Percentiles rank a stretch among this genome's conserved stretches.
Evolutionary conservation across 2,329 filamentous ascomycete species (phyloP).

Genomic region (Hypocreales sp.): DNA sequence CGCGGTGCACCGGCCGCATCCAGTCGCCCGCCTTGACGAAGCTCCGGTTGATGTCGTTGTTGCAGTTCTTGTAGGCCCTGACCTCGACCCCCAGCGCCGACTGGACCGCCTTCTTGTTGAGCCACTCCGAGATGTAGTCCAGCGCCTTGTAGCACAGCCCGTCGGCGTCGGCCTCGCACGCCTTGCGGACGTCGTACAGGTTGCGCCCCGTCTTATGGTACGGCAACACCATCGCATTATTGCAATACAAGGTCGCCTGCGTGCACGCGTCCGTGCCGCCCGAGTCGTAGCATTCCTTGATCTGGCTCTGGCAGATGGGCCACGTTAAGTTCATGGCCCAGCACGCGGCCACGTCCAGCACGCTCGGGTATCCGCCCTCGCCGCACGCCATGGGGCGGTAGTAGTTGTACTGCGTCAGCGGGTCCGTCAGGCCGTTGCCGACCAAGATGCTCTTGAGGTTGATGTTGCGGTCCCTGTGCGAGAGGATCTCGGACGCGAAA

Average conservation of each 20-base stretch:
- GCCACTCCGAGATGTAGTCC: constrained; percentile 69
- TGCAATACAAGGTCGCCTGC: constrained; percentile 87
- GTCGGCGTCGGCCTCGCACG: constrained; percentile 67
- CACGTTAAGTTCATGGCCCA: constrained; percentile 81
- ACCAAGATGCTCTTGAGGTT: constrained; percentile 91
- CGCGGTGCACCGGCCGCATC: constrained; percentile 91
- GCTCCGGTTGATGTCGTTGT: constrained; percentile 95
- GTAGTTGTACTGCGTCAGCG: constrained; percentile 78
- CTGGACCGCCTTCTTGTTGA: constrained; percentile 72
- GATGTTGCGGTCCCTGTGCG: constrained; percentile 91
- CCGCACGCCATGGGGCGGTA: constrained; percentile 97
- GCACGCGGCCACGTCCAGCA: constrained; percentile 64
- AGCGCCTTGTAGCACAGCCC: constrained; percentile 78
- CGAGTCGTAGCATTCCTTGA: constrained; percentile 77
- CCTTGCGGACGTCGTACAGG: constrained; percentile 81
- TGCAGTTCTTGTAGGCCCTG: constrained; percentile 78
- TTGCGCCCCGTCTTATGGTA: constrained; percentile 90
- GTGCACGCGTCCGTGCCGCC: constrained; percentile 86
- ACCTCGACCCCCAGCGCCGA: constrained; percentile 82
- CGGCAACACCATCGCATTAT: constrained; percentile 82
- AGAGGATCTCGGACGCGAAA: constrained; percentile 78
- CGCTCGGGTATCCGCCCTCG: constrained; percentile 79
- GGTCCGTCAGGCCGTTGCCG: constrained; percentile 90
- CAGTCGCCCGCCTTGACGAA: constrained; percentile 95
- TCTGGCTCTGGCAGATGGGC: constrained; percentile 73